Evolutionary conservation across 1,139 yeast species (phyloP), one percentile per base, ranked within the genome.

Genomic region (Kluyveromyces sp.): DNA sequence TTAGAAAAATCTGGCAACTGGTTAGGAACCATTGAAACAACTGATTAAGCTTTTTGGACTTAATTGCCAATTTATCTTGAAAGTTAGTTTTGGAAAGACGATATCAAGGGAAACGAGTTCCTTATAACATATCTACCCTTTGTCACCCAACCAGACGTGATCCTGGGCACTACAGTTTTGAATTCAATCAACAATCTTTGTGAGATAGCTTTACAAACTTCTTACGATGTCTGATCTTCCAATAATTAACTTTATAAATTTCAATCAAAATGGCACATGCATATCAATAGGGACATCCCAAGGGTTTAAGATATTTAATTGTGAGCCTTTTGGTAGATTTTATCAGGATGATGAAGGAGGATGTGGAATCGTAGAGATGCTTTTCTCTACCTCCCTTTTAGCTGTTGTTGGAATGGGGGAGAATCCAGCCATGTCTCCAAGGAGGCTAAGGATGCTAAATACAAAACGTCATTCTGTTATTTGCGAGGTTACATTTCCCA

Each of bases 231-330:
- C 56, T 30, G 50, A 51, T 28, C 44, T 50, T 15, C 38, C 51
- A 28, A 46, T 53, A 4, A 54, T 63, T 8, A 58, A 61, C 41
- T 62, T 52, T 38, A 58, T 89, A 50, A 78, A 83, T 45, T 92
- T 92, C 72, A 92, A 92, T 66, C 98, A 92, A 69, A 95, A 90
- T 64, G 84, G 85, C 48, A 74, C 89, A 49, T 90, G 97, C 63
- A 75, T 90, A 30, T 88, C 96, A 1, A 77, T 88, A 4, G 97
- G 96, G 2, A 75, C 87, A 7, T 75, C 76, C 41, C 71, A 71
- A 47, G 94, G 95, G n/a, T 88, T 86, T 65, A 79, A 79, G 56
- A 84, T 92, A 44, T 90, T 81, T 72, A 86, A 85, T 62, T 88
- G 96, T 67, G 86, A 82, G 49, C 96, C 97, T 2, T 86, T 90